Conservation (phyloP, 2,329 filamentous ascomycete species). For the Colletotrichum destructivum region DNA sequence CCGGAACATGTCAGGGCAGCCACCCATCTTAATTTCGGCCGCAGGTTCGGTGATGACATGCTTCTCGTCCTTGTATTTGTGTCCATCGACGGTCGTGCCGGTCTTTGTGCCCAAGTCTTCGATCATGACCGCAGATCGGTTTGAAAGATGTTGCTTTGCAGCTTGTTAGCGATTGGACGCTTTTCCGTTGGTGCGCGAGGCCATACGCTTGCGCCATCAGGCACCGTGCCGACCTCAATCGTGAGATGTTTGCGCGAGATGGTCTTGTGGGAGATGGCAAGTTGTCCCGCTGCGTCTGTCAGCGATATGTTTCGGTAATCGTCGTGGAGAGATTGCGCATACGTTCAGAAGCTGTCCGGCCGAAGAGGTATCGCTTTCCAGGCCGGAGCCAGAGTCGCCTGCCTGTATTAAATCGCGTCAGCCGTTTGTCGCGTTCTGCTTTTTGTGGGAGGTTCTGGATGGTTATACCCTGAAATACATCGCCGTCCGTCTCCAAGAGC, state of each 20-base stretch:
- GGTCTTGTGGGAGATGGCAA: conserved; percentile 82
- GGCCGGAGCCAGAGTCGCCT: conserved; percentile 85
- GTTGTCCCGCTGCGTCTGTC: conserved; percentile 67
- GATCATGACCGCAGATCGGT: conserved; percentile 79
- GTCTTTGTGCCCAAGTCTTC: conserved; percentile 88
- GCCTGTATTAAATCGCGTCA: conserved; percentile 46
- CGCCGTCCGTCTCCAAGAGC: conserved; percentile 73
- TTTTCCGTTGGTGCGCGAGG: neutral
- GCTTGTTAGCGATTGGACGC: conserved; percentile 3
- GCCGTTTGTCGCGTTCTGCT: conserved; percentile 26
- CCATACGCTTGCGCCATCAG: conserved; percentile 76
- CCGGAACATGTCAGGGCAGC: conserved; percentile 75
- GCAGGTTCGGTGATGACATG: conserved; percentile 66
- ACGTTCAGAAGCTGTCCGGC: conserved; percentile 80
- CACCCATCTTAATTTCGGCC: conserved; percentile 80
- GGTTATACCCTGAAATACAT: conserved; percentile 63
- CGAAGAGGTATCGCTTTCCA: conserved; percentile 88
- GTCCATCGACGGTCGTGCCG: conserved; percentile 84
- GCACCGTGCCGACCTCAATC: conserved; percentile 78
- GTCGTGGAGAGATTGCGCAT: conserved; percentile 47
- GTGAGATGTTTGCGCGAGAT: conserved; percentile 92
- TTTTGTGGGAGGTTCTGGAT: neutral
- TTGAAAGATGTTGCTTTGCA: conserved; percentile 71
- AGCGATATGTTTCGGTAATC: conserved; percentile 2
- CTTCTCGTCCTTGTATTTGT: conserved; percentile 75